Evolutionary conservation across 1,139 yeast genomes (phyloP).

Genomic region (Pichia sp.): DNA sequence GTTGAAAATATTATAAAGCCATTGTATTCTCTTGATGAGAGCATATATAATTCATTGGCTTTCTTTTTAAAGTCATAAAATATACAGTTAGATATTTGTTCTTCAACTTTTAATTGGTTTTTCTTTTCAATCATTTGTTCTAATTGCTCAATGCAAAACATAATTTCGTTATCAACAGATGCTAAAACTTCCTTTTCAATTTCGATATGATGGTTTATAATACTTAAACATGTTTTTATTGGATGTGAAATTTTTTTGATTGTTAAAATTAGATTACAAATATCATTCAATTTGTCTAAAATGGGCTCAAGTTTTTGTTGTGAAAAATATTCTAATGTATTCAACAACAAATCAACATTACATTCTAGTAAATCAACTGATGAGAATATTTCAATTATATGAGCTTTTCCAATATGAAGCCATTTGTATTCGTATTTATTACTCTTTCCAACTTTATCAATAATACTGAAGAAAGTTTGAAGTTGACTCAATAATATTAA

Average conservation of each 20-base stretch:
- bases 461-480: not conserved
- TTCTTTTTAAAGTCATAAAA: conserved; percentile 24
- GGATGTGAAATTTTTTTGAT: conserved; percentile 35
- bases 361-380: conserved; percentile 29
- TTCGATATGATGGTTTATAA: conserved; percentile 55
- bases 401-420: conserved; percentile 44
- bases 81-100: not conserved
- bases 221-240: conserved; percentile 42
- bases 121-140: conserved; percentile 34
- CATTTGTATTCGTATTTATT: conserved; percentile 25
- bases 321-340: conserved; percentile 2
- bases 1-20: conserved; percentile 8
- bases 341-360: conserved; percentile 4
- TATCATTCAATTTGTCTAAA: conserved; percentile 40
- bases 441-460: conserved; percentile 4
- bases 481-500: not conserved
- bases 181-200: conserved; percentile 45
- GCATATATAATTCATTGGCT: conserved; percentile 28
- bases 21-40: conserved; percentile 6
- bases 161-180: conserved; percentile 46
- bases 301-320: conserved; percentile 15
- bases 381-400: conserved; percentile 35
- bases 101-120: conserved; percentile 27
- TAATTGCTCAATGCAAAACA: conserved; percentile 32
- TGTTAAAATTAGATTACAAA: conserved; percentile 37